These are phyloP conservation scores for Cyberlindnera nakhonratchasimensis DNA, from an alignment of 805 yeast species.

Conservation along the genomic window DNA sequence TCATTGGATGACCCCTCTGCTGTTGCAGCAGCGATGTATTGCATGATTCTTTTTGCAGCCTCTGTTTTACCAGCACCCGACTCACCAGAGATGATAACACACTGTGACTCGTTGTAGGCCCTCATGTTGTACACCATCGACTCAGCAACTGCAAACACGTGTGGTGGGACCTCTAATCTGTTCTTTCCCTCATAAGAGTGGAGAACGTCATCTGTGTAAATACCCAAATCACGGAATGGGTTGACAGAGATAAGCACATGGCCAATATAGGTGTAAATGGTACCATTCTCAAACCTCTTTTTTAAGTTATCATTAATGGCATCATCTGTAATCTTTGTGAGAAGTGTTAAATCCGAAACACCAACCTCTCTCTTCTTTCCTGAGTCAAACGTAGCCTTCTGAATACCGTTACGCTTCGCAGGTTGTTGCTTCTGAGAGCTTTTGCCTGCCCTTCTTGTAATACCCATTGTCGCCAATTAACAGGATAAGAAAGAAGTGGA, in stretches of 20 bases:
- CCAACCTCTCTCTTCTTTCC: conserved; percentile 96
- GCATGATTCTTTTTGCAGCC: conserved; percentile 98
- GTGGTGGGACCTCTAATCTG: conserved; percentile 95
- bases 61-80: conserved; percentile 98
- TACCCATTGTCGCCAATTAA: conserved; percentile 49
- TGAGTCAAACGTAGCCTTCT: conserved; percentile 88
- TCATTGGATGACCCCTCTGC: conserved; percentile 59
- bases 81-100: conserved; percentile 96
- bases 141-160: conserved; percentile 97
- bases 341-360: conserved; percentile 86
- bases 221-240: conserved; percentile 95
- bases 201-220: conserved; percentile 77
- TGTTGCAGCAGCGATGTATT: conserved; percentile 87
- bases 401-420: conserved; percentile 56
- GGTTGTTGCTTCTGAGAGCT: conserved; percentile 46
- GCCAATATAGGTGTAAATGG: conserved; percentile 90
- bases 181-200: conserved; percentile 85
- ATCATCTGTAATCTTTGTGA: conserved; percentile 86
- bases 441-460: conserved; percentile 71
- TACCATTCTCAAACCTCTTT: conserved; percentile 83
- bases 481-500: background rate
- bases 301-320: conserved; percentile 88
- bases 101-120: conserved; percentile 90
- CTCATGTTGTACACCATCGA: conserved; percentile 94
- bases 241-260: conserved; percentile 94